A percentile compares a stretch with the other conserved stretches of the same genome.
phyloP scores from a whole-genome alignment of 768 basidiomycete genomes.

The Boletus rex-veris region DNA sequence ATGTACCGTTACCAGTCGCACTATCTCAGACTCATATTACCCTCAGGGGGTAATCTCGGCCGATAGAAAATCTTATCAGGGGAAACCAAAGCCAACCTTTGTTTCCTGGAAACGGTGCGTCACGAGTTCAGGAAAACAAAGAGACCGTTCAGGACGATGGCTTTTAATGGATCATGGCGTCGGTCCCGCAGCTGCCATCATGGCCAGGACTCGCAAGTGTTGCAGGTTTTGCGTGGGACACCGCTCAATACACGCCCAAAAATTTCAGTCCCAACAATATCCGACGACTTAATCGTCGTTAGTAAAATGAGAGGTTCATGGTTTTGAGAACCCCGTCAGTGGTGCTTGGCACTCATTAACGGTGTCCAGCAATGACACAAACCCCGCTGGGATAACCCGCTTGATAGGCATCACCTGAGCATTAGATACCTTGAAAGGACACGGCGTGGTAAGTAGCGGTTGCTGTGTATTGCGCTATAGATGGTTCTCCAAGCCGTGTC shows the following conservation, averaged over 20 bases:
- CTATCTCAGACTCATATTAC: slow-evolving; percentile 11
- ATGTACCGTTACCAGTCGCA: not conserved
- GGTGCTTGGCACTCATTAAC: not conserved
- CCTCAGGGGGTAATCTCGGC: not conserved
- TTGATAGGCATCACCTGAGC: not conserved
- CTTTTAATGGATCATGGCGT: not conserved
- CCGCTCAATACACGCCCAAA: slow-evolving; percentile 9
- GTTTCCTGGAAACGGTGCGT: not conserved
- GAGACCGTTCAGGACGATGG: not conserved
- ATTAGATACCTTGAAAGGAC: not conserved
- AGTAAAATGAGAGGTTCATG: slow-evolving; percentile 2
- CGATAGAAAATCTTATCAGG: not conserved
- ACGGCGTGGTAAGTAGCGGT: not conserved
- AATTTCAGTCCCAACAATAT: not conserved
- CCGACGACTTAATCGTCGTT: not conserved
- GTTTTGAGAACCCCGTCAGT: slow-evolving; percentile 1
- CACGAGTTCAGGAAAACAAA: not conserved
- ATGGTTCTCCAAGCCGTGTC: slow-evolving; percentile 5
- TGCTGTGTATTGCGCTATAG: slow-evolving; percentile 4
- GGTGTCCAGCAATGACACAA: not conserved
- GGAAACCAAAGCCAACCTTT: not conserved
- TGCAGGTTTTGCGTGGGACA: not conserved
- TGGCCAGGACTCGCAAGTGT: no score
- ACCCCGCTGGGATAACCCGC: not conserved
- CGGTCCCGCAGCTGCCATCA: not conserved